These are phyloP conservation scores for Herpetomonas muscarum DNA, from an alignment of 208 protist genomes.

Conservation along the genomic window DNA sequence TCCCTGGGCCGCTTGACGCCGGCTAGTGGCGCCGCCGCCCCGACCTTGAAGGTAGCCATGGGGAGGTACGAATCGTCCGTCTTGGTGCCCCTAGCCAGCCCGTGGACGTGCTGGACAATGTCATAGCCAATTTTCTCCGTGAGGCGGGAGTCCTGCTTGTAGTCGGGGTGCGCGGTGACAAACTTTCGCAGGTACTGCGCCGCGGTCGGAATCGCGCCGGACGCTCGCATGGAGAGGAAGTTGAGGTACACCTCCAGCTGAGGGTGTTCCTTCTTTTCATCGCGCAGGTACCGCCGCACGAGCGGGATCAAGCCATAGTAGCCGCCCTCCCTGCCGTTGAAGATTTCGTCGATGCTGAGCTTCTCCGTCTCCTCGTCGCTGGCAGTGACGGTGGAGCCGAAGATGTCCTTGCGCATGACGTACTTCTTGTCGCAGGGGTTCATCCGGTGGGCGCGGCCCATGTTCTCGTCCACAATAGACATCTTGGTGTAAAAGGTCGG, in stretches of 20 bases:
- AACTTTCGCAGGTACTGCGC: conserved; percentile 94
- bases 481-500: conserved; percentile 97
- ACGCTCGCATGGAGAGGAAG: conserved; percentile 92
- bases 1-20: too few species aligned
- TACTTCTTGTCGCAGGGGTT: conserved; percentile 91
- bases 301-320: conserved; percentile 94
- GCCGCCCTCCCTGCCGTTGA: conserved; percentile 88
- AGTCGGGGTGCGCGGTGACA: conserved; percentile 92
- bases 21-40: too few species aligned
- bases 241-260: conserved; percentile 84
- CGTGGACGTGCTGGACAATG: conserved; percentile 63
- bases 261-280: conserved; percentile 51
- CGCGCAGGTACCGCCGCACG: conserved; percentile 83
- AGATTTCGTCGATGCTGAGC: conserved; percentile 94
- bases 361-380: conserved; percentile 57
- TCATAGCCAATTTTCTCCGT: conserved; percentile 89
- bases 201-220: conserved; percentile 90
- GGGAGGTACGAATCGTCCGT: conserved; percentile 58
- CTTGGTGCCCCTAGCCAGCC: conserved; percentile 36
- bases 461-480: conserved; percentile 97
- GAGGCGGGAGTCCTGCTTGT: conserved; percentile 95
- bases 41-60: conserved; percentile 27
- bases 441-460: conserved; percentile 90
- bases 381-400: conserved; percentile 31
- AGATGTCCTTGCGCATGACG: conserved; percentile 94